Evolutionary conservation across 768 basidiomycete species (phyloP).

Genomic region (Amanita rimosa): DNA sequence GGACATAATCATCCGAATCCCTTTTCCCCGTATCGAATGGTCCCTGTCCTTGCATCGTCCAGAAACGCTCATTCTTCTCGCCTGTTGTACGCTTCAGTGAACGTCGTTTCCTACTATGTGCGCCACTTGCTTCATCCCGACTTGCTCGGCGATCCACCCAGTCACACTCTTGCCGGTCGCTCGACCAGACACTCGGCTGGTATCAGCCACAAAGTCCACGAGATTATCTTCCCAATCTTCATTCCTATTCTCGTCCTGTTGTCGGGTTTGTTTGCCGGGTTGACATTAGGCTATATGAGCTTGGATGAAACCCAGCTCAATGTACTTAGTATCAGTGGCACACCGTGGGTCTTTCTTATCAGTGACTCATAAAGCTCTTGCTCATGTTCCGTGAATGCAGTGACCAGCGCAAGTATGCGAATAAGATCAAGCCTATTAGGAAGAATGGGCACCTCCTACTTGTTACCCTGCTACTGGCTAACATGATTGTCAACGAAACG

Average conservation of each 20-base stretch:
- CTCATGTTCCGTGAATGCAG: slow-evolving; percentile 21
- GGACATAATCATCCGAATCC: no score
- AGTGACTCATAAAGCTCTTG: background rate
- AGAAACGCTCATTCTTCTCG: slow-evolving; percentile 30
- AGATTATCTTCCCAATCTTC: slow-evolving; percentile 38
- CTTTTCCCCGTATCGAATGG: slow-evolving; percentile 28
- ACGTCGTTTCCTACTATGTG: slow-evolving; percentile 33
- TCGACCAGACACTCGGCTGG: slow-evolving; percentile 21
- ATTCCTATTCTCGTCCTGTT: slow-evolving; percentile 77
- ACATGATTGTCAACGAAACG: slow-evolving; percentile 89
- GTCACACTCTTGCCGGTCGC: slow-evolving; percentile 10
- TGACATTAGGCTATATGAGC: slow-evolving; percentile 89
- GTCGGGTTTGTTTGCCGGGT: slow-evolving; percentile 83
- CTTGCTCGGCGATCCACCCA: slow-evolving; percentile 3
- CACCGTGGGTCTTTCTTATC: slow-evolving; percentile 44
- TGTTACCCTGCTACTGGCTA: slow-evolving; percentile 73
- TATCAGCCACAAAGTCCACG: slow-evolving; percentile 15
- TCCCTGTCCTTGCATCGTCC: slow-evolving; percentile 26
- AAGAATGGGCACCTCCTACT: slow-evolving; percentile 75
- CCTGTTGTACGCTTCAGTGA: slow-evolving; percentile 31
- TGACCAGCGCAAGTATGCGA: slow-evolving; percentile 69
- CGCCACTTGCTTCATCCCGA: slow-evolving; percentile 22
- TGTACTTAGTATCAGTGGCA: slow-evolving; percentile 78
- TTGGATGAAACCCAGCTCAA: slow-evolving; percentile 88
- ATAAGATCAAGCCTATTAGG: slow-evolving; percentile 79